phyloP scores from a whole-genome alignment of 345 rosid genomes.

The Geranium rotundifolium region DNA sequence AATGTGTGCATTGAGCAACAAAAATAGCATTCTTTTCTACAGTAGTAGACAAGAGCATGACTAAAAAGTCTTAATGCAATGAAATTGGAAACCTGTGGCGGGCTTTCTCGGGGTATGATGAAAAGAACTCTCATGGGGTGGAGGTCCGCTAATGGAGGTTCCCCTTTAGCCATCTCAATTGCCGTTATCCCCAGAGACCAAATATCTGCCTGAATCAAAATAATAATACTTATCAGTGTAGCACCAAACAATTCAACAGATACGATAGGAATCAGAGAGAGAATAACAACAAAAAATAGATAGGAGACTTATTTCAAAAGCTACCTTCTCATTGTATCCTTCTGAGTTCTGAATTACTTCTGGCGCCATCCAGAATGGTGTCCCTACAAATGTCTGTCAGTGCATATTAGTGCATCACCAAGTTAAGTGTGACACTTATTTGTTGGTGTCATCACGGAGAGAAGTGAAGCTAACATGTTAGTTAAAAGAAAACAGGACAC shows the following conservation, averaged over 20 bases:
- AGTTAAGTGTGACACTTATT: too few species aligned
- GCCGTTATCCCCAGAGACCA: constrained; percentile 99
- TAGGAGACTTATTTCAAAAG: neutral
- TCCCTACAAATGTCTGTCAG: constrained; percentile 96
- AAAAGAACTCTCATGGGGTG: constrained; percentile 99
- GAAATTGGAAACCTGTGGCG: constrained; percentile 68
- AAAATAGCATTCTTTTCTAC: neutral
- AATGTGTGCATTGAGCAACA: neutral
- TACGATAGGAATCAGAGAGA: constrained; percentile 1
- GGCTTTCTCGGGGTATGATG: constrained; percentile 97
- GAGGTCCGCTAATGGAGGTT: constrained; percentile 99
- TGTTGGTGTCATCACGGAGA: too few species aligned
- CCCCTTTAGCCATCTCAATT: constrained; percentile 99
- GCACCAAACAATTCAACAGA: neutral
- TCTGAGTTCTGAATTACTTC: constrained; percentile 98
- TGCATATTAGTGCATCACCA: constrained; percentile 23
- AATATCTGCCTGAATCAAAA: constrained; percentile 76
- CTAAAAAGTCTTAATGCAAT: too few species aligned
- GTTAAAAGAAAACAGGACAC: too few species aligned
- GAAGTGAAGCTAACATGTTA: too few species aligned
- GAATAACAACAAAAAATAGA: neutral
- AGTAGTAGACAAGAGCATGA: neutral
- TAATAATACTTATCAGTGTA: constrained; percentile 10
- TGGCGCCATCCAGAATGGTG: constrained; percentile 99
- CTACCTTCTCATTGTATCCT: constrained; percentile 95